A percentile compares a stretch with the other conserved stretches of the same genome.
phyloP scores from a whole-genome alignment of 1,284 basidiomycete species.

The Malassezia equina region DNA sequence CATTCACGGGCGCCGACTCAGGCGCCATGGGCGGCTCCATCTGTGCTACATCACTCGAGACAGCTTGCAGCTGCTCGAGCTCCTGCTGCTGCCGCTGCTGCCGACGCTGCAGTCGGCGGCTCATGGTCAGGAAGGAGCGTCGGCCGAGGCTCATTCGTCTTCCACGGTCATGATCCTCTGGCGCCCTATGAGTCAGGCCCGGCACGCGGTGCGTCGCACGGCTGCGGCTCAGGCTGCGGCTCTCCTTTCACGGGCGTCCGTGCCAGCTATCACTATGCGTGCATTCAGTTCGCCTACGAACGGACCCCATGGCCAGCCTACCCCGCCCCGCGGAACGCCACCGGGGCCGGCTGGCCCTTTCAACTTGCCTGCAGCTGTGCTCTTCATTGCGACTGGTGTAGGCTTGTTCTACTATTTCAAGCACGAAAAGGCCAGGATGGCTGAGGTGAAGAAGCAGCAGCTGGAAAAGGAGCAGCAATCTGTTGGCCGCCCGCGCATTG shows the following conservation, averaged over 20 bases:
- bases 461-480: constrained; percentile 33
- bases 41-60: background rate
- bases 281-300: background rate
- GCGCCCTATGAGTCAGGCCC: background rate
- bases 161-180: background rate
- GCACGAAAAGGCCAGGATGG: constrained; percentile 60
- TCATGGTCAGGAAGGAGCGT: constrained; percentile 17
- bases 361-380: constrained; percentile 66
- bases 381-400: constrained; percentile 72
- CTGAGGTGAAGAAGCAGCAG: constrained; percentile 18
- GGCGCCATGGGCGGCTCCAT: background rate
- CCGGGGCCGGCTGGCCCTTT: constrained; percentile 54
- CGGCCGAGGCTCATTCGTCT: background rate
- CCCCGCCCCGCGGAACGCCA: background rate
- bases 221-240: background rate
- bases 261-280: background rate
- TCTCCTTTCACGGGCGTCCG: background rate
- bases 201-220: background rate
- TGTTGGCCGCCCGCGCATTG: constrained; percentile 64
- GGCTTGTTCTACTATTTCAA: constrained; percentile 82
- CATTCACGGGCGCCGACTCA: background rate
- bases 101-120: constrained; percentile 36
- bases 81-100: constrained; percentile 40
- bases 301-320: background rate
- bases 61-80: constrained; percentile 24